Evolutionary conservation across 2,329 filamentous ascomycete genomes (phyloP).

Genomic region (Ophiostoma sp.): DNA sequence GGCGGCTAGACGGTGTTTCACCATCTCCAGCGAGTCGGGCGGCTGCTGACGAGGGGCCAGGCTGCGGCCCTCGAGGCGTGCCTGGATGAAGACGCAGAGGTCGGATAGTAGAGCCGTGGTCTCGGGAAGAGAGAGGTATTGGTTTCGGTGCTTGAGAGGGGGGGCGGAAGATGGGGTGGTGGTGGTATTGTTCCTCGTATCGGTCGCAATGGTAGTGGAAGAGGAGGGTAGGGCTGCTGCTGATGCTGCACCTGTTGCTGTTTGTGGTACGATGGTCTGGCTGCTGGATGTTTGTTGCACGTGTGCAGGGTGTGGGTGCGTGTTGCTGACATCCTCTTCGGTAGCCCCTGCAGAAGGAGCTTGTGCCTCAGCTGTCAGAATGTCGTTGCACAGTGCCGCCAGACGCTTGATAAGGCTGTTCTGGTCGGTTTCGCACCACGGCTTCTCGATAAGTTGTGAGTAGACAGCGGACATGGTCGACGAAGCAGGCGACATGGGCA

Average conservation of each 20-base stretch:
- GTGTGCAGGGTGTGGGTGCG: neutral
- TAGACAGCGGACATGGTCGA: slow-evolving; percentile 7
- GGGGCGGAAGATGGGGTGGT: neutral
- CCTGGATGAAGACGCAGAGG: slow-evolving; percentile 29
- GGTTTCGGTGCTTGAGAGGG: neutral
- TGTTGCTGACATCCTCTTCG: neutral
- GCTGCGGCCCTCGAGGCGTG: slow-evolving; percentile 26
- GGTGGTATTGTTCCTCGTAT: neutral
- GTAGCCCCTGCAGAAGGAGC: neutral
- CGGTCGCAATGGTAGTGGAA: neutral
- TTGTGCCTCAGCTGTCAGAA: slow-evolving; percentile 24
- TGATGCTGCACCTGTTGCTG: neutral
- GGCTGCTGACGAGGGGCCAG: neutral
- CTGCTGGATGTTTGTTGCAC: neutral
- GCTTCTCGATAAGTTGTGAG: slow-evolving; percentile 6
- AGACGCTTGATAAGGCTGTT: slow-evolving; percentile 29
- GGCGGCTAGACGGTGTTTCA: slow-evolving; percentile 35
- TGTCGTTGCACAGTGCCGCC: slow-evolving; percentile 29
- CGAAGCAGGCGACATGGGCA: slow-evolving; percentile 2
- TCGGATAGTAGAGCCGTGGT: slow-evolving; percentile 25
- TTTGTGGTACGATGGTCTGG: neutral
- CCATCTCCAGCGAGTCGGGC: slow-evolving; percentile 27
- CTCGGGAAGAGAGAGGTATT: slow-evolving; percentile 26
- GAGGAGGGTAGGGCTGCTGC: neutral
- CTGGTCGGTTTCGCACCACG: slow-evolving; percentile 27